Evolutionary conservation across 129 eudicot species (phyloP).

Genomic region (Logfia minima): DNA sequence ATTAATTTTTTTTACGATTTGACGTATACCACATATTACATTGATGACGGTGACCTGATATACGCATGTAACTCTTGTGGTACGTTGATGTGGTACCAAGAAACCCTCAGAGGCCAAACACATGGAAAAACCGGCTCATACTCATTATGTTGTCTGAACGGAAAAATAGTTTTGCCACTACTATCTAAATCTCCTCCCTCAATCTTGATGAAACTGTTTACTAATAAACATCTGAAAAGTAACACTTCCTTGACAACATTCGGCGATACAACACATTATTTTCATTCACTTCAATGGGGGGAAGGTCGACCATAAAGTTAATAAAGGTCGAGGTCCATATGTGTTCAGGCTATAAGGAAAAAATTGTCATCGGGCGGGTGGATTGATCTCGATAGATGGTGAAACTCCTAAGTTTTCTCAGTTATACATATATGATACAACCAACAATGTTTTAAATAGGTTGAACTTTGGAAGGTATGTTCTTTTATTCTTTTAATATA

Average conservation of each 20-base stretch:
- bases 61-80: neutral
- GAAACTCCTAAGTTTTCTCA: neutral
- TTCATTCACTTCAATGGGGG: too few species aligned
- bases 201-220: too few species aligned
- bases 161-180: too few species aligned
- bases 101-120: neutral
- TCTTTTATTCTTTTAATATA: too few species aligned
- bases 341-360: too few species aligned
- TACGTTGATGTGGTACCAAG: neutral
- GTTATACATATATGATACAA: neutral
- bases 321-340: too few species aligned
- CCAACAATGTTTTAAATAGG: neutral
- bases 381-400: neutral
- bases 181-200: too few species aligned
- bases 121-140: too few species aligned
- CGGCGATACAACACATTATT: neutral
- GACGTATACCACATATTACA: neutral
- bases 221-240: too few species aligned
- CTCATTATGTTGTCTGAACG: too few species aligned
- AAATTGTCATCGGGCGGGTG: neutral
- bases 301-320: too few species aligned
- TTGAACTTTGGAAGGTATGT: neutral
- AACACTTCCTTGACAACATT: neutral
- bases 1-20: too few species aligned
- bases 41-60: neutral